phyloP scores from a whole-genome alignment of 305 asterid species.

The Rubia peregrina region DNA sequence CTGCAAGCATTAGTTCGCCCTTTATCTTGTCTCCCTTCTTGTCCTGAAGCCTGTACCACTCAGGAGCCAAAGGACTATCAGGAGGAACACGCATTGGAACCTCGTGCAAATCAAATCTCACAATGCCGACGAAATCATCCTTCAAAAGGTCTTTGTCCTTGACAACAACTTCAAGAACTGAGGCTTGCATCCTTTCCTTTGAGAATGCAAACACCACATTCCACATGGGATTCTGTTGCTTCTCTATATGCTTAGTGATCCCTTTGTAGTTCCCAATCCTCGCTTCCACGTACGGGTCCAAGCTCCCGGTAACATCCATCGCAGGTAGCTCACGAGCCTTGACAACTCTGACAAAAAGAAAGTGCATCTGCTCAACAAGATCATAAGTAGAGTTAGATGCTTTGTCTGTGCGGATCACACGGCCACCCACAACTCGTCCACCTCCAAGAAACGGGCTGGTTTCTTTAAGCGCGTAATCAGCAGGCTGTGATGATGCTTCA shows the following conservation, averaged over 20 bases:
- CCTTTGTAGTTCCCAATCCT: conserved; percentile 66
- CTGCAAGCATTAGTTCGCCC: conserved; percentile 80
- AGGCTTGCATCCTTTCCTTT: conserved; percentile 68
- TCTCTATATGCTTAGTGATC: conserved; percentile 64
- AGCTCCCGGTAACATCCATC: conserved; percentile 73
- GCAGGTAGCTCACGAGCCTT: conserved; percentile 80
- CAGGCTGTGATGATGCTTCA: conserved; percentile 50
- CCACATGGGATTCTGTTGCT: conserved; percentile 66
- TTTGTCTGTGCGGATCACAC: conserved; percentile 50
- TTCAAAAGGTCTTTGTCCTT: conserved; percentile 74
- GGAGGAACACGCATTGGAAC: conserved; percentile 79
- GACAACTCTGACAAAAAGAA: conserved; percentile 70
- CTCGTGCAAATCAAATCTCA: conserved; percentile 64
- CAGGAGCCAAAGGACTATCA: conserved; percentile 83
- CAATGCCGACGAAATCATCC: conserved; percentile 63
- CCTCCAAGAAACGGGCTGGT: conserved; percentile 81
- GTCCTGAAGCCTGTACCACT: conserved; percentile 73
- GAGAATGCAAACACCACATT: conserved; percentile 73
- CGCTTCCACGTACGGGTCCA: conserved; percentile 74
- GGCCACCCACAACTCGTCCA: conserved; percentile 68
- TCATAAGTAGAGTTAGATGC: conserved; percentile 48
- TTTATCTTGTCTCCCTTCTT: conserved; percentile 66
- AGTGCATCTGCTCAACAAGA: conserved; percentile 79
- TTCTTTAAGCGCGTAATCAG: conserved; percentile 63
- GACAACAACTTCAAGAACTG: conserved; percentile 63